Evolutionary conservation across 2,329 filamentous ascomycete genomes (phyloP).

Genomic region (Cadophora sp.): DNA sequence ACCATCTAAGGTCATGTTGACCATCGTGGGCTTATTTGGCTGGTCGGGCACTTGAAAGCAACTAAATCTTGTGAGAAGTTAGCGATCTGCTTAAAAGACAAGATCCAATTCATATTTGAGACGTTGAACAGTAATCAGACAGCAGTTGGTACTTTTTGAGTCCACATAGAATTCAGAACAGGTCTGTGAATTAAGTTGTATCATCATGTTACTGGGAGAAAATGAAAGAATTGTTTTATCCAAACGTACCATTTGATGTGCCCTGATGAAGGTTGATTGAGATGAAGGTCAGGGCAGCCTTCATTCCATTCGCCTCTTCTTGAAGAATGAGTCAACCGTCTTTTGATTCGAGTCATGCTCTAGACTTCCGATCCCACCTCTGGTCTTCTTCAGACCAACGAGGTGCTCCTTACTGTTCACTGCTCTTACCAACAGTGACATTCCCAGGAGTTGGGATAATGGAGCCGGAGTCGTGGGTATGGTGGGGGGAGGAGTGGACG

Average conservation of each 20-base stretch:
- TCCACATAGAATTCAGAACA: constrained; percentile 81
- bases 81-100: constrained; percentile 7
- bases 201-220: constrained; percentile 66
- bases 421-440: constrained; percentile 59
- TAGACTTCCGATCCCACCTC: constrained; percentile 82
- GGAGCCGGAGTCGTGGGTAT: neutral
- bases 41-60: no score
- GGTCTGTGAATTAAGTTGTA: constrained; percentile 78
- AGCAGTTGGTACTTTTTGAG: constrained; percentile 79
- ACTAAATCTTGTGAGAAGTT: constrained; percentile 11
- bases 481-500: neutral
- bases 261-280: neutral
- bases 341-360: constrained; percentile 77
- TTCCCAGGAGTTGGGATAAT: constrained; percentile 43
- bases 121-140: constrained; percentile 62
- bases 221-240: constrained; percentile 32
- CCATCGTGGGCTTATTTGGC: neutral
- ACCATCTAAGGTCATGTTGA: no score
- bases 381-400: constrained; percentile 75
- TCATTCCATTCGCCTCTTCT: constrained; percentile 52
- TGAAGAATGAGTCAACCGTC: constrained; percentile 81
- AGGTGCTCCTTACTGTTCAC: constrained; percentile 79
- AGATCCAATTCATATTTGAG: neutral
- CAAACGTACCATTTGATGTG: constrained; percentile 48
- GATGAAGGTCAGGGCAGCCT: neutral